Evolutionary conservation across 331 rosid species (phyloP).

Genomic region (Acacia pycnantha): DNA sequence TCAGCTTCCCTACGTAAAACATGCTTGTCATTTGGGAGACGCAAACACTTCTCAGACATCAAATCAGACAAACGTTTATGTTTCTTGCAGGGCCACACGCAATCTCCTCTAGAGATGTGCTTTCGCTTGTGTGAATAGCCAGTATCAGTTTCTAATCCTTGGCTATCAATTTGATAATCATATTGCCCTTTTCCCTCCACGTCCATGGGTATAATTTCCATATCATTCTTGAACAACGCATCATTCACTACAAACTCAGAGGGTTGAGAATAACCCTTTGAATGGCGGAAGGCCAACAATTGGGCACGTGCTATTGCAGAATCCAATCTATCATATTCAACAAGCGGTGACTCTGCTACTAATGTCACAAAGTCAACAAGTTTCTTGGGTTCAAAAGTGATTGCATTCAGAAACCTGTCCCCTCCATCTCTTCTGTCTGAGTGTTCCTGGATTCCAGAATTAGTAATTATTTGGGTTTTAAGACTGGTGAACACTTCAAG

Average conservation of each 20-base stretch:
- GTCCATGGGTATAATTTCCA: slow-evolving; percentile 23
- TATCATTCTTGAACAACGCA: slow-evolving; percentile 47
- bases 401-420: slow-evolving; percentile 38
- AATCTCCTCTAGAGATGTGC: slow-evolving; percentile 21
- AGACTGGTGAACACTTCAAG: slow-evolving; percentile 44
- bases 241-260: slow-evolving; percentile 48
- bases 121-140: slow-evolving; percentile 36
- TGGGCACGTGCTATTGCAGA: slow-evolving; percentile 47
- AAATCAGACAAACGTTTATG: slow-evolving; percentile 43
- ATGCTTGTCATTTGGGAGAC: slow-evolving; percentile 25
- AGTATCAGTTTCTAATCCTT: slow-evolving; percentile 17
- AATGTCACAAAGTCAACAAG: slow-evolving; percentile 54
- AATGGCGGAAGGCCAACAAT: slow-evolving; percentile 50
- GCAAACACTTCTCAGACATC: slow-evolving; percentile 37
- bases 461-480: slow-evolving; percentile 49
- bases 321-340: slow-evolving; percentile 49
- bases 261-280: slow-evolving; percentile 63
- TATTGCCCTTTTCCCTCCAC: slow-evolving; percentile 28
- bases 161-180: slow-evolving; percentile 31
- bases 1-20: slow-evolving; percentile 27
- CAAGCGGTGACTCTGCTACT: slow-evolving; percentile 49
- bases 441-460: slow-evolving; percentile 56
- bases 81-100: slow-evolving; percentile 22
- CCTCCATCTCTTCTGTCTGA: slow-evolving; percentile 56
- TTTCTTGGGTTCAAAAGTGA: slow-evolving; percentile 59